These are phyloP conservation scores for Hericium alpestre DNA, from an alignment of 768 basidiomycete species.

Conservation along the genomic window DNA sequence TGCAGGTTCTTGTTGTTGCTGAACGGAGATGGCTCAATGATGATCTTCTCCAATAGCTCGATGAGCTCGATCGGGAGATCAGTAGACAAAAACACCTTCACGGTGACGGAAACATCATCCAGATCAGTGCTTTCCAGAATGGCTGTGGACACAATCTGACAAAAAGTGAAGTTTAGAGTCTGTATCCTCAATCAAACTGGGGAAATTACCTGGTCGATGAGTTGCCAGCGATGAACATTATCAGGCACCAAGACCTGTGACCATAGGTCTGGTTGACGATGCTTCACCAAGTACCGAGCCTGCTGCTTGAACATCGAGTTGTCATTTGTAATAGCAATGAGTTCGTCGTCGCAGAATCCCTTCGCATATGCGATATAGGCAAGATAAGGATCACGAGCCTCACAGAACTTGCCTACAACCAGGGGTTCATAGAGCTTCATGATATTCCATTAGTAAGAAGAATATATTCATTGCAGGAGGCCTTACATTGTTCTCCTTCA, in stretches of 20 bases:
- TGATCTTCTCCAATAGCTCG: slow-evolving; percentile 96
- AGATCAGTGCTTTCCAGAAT: slow-evolving; percentile 95
- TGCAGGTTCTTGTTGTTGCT: slow-evolving; percentile 95
- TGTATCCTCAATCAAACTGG: neutral
- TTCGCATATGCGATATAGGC: slow-evolving; percentile 99
- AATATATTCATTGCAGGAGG: neutral
- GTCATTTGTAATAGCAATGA: slow-evolving; percentile 93
- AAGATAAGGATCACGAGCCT: slow-evolving; percentile 94
- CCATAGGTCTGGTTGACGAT: slow-evolving; percentile 93
- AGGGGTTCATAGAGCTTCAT: slow-evolving; percentile 86
- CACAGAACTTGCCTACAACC: slow-evolving; percentile 98
- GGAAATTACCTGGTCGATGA: slow-evolving; percentile 75
- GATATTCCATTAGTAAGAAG: slow-evolving; percentile 6
- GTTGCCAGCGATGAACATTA: slow-evolving; percentile 83
- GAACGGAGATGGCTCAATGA: slow-evolving; percentile 95
- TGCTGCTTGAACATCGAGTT: slow-evolving; percentile 99
- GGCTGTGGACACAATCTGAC: slow-evolving; percentile 84
- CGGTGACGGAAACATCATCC: slow-evolving; percentile 95
- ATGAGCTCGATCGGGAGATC: slow-evolving; percentile 96
- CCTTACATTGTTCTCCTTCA: slow-evolving; percentile 96
- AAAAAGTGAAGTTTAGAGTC: neutral
- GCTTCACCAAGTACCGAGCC: slow-evolving; percentile 93
- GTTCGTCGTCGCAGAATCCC: slow-evolving; percentile 96
- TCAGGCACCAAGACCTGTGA: slow-evolving; percentile 83
- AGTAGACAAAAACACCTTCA: slow-evolving; percentile 95